Evolutionary conservation across 1,139 yeast genomes (phyloP), one percentile per base, ranked within the genome.

Genomic region (Eremothecium sinecaudum): DNA sequence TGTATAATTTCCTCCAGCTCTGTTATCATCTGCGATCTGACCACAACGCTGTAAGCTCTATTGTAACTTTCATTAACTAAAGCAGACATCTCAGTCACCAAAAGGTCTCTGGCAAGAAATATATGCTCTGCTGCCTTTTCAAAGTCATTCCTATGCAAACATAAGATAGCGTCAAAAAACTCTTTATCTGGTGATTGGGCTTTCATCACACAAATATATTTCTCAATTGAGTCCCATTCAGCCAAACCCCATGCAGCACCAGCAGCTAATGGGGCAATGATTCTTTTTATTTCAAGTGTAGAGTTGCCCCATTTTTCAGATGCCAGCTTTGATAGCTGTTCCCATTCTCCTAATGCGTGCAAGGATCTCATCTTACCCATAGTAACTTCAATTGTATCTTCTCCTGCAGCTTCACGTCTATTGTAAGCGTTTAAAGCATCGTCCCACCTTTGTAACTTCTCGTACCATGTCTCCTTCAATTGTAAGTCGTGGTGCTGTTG

Each of bases 211-310:
- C 75, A 67, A 38, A 87, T 86, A 51, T 87, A 92, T 7, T 81
- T 72, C 51, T 84, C 96, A 90, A 92, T 87, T 50, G 84, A 69
- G 49, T 86, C 96, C 98, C 98, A 92, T 55, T 84, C 92, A 2
- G 90, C 90, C 32, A 90, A 66, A n/a, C 97, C 97, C 98, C 98
- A 90, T 1, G 97, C 84, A 1, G 98, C 97, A 2, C 97, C 97
- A 0, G 97, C 98, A 0, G 98, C 98, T 36, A 92, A 63, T 1
- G 98, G 98, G 1, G 98, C 97, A 45, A 92, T 87, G n/a, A 79
- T 74, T 40, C 94, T 66, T 48, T 78, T 73, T 32, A 75, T 75
- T 18, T 83, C 95, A 31, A 75, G 69, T 3, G 81, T 65, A 1
- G 94, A 73, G 28, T 67, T 67, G 18, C 65, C 67, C 98, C 98